phyloP scores from a whole-genome alignment of 257 asterid species.

The Solanum arcanum region DNA sequence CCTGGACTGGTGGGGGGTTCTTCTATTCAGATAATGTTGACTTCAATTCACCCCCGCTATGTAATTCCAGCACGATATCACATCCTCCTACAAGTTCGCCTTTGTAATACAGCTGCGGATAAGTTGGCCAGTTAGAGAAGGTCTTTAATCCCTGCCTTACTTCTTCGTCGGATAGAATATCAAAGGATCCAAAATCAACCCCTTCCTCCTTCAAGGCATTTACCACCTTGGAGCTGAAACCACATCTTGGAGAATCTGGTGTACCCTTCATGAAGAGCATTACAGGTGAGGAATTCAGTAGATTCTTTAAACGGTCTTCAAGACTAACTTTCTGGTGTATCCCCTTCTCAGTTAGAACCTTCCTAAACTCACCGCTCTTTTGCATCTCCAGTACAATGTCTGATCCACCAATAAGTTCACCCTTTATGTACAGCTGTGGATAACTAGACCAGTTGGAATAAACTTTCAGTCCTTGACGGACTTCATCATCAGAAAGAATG shows the following conservation, averaged over 20 bases:
- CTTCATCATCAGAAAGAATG: conserved; percentile 78
- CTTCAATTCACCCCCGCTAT: conserved; percentile 56
- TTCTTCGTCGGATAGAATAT: conserved; percentile 69
- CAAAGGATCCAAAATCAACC: conserved; percentile 69
- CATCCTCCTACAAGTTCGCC: conserved; percentile 97
- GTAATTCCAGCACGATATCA: conserved; percentile 63
- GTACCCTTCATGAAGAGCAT: conserved; percentile 90
- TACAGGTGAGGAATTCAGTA: conserved; percentile 45
- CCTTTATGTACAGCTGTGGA: conserved; percentile 84
- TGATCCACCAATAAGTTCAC: conserved; percentile 92
- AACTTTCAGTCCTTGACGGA: conserved; percentile 90
- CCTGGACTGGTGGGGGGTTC: not conserved
- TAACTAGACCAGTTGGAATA: conserved; percentile 96
- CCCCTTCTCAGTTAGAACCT: conserved; percentile 61
- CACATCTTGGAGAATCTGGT: conserved; percentile 74
- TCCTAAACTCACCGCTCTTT: conserved; percentile 84
- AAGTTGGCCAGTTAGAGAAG: conserved; percentile 95
- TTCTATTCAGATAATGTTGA: conserved; percentile 51
- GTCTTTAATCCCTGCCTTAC: conserved; percentile 91
- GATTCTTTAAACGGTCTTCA: conserved; percentile 52
- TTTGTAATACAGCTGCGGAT: conserved; percentile 83
- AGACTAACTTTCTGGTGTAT: conserved; percentile 29
- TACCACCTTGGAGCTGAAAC: conserved; percentile 92
- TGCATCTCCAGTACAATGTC: conserved; percentile 98
- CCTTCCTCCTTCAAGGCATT: conserved; percentile 62